A percentile compares a stretch with the other conserved stretches of the same genome.
Conservation (phyloP, 139 green algal genomes). For the Zygnema circumcarinatum region DNA sequence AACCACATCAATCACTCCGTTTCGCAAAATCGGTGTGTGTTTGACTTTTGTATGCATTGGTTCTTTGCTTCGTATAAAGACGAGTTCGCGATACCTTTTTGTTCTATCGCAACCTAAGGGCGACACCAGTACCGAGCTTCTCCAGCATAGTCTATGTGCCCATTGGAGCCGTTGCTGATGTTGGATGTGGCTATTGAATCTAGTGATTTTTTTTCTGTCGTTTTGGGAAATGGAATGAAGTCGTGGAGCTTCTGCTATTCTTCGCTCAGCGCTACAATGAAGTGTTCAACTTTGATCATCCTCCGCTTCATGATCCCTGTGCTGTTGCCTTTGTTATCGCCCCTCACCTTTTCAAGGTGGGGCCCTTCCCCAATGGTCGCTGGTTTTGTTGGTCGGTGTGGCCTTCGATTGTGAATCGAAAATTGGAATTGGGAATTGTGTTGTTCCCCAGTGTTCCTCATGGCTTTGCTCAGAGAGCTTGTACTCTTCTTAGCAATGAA, state of each 20-base stretch:
- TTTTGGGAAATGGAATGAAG: conserved; percentile 5
- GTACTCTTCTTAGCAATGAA: too few relatives aligned
- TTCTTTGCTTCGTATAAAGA: too few relatives aligned
- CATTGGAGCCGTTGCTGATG: too few relatives aligned
- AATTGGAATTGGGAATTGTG: neutral
- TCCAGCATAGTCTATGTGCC: too few relatives aligned
- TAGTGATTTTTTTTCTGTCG: too few relatives aligned
- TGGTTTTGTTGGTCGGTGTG: neutral
- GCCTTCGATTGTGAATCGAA: too few relatives aligned
- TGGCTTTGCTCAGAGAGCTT: too few relatives aligned
- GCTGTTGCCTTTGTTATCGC: conserved; percentile 84
- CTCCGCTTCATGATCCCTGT: conserved; percentile 92
- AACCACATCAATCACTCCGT: conserved; percentile 4
- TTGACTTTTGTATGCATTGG: neutral
- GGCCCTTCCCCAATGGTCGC: neutral
- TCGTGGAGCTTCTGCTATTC: conserved; percentile 62
- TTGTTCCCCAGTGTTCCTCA: neutral
- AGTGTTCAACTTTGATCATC: conserved; percentile 85
- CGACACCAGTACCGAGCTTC: too few relatives aligned
- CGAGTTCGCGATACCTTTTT: too few relatives aligned
- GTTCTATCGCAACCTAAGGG: too few relatives aligned
- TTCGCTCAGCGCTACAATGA: conserved; percentile 77
- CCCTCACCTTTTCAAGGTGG: conserved; percentile 78
- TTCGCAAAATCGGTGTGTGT: conserved; percentile 34
- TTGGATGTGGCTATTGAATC: too few relatives aligned